Conservation (phyloP, 805 yeast species). For the Saturnispora galanensis region DNA sequence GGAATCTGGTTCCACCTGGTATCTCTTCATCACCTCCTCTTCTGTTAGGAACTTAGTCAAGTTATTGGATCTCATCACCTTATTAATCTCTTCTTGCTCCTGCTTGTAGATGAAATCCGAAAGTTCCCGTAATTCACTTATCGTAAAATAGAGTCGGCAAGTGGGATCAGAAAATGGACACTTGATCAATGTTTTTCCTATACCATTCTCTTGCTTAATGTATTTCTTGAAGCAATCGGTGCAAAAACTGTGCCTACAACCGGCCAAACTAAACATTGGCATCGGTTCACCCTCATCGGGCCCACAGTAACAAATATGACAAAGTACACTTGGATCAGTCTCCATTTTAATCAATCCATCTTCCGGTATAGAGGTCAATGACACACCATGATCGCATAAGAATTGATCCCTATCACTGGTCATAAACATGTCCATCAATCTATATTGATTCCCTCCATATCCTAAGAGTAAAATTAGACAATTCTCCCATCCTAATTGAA, state of each 20-base stretch:
- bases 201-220: conserved; percentile 33
- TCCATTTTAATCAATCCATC: conserved; percentile 7
- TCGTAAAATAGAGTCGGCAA: conserved; percentile 37
- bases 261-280: conserved; percentile 35
- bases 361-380: conserved; percentile 25
- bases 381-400: conserved; percentile 22
- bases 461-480: conserved; percentile 36
- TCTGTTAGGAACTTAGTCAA: conserved; percentile 5
- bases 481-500: conserved; percentile 30
- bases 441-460: conserved; percentile 52
- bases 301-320: conserved; percentile 69
- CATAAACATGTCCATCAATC: conserved; percentile 43
- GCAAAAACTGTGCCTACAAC: conserved; percentile 70
- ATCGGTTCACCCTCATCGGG: conserved; percentile 25
- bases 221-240: conserved; percentile 57
- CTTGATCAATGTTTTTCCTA: conserved; percentile 38
- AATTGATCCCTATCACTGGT: conserved; percentile 28
- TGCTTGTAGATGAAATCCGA: conserved; percentile 16
- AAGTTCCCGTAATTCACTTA: conserved; percentile 29
- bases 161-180: conserved; percentile 51
- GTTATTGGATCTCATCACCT: neutral
- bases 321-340: conserved; percentile 30
- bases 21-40: conserved; percentile 5
- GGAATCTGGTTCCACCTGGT: conserved; percentile 10
- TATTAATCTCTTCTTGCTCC: neutral